Evolutionary conservation across 2,329 filamentous ascomycete species (phyloP).

Genomic region (Ascochyta clinopodiicola): DNA sequence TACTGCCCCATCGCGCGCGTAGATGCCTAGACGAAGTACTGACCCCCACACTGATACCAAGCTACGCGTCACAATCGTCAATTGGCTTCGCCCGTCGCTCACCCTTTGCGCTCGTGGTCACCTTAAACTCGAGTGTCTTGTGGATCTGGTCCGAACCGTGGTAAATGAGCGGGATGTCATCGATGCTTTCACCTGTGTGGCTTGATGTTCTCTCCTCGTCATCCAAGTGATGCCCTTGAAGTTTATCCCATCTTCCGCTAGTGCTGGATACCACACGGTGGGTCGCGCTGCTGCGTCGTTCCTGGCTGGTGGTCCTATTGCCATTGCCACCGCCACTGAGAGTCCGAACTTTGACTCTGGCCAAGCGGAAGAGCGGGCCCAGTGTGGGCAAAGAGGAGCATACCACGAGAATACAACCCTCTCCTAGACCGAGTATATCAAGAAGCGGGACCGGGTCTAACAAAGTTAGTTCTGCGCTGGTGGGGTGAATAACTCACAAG

Average conservation of each 20-base stretch:
- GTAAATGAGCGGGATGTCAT: constrained; percentile 7
- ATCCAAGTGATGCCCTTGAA: constrained; percentile 6
- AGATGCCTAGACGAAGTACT: constrained; percentile 11
- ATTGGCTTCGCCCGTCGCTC: constrained; percentile 6
- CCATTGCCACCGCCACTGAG: constrained; percentile 3
- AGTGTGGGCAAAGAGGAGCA: constrained; percentile 10
- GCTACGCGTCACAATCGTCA: constrained; percentile 9
- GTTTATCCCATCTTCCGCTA: constrained; percentile 9
- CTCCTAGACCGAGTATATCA: constrained; percentile 9
- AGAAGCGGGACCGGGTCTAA: constrained; percentile 9
- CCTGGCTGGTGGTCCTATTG: constrained; percentile 4
- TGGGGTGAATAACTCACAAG: constrained; percentile 4
- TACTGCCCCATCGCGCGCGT: constrained; percentile 3
- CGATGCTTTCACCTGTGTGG: constrained; percentile 2
- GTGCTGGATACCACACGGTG: constrained; percentile 7
- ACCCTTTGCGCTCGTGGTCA: constrained; percentile 8
- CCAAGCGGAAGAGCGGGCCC: constrained; percentile 10
- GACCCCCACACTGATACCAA: constrained; percentile 7
- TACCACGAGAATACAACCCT: constrained; percentile 12
- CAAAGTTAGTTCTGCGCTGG: constrained; percentile 3
- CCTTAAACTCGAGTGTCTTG: constrained; percentile 8
- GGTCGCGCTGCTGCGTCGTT: constrained; percentile 1
- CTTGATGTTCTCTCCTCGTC: constrained; percentile 8
- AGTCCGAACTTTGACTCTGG: constrained; percentile 8
- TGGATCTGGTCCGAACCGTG: constrained; percentile 5